Conservation (phyloP, 164 flowering plant genomes). For the Santalum album region DNA sequence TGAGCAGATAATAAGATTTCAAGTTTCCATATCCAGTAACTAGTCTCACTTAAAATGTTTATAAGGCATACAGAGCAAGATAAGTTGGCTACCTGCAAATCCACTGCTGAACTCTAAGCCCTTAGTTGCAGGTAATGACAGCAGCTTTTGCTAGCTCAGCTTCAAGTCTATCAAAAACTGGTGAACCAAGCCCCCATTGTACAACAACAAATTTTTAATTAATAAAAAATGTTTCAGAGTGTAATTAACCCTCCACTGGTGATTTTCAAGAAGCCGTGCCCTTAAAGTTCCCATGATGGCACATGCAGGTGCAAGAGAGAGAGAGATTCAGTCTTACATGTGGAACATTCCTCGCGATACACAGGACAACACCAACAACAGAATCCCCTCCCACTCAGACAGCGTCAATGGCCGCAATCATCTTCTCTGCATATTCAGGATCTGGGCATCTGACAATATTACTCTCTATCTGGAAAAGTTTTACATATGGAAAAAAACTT, state of each 20-base stretch:
- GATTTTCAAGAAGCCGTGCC: neutral
- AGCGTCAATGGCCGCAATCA: slow-evolving; percentile 93
- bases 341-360: slow-evolving; percentile 84
- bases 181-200: slow-evolving; percentile 89
- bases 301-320: neutral
- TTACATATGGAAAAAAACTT: neutral
- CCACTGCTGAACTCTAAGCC: slow-evolving; percentile 98
- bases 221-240: neutral
- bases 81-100: slow-evolving; percentile 74
- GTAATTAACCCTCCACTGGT: neutral
- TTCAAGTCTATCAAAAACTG: slow-evolving; percentile 96
- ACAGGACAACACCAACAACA: slow-evolving; percentile 92
- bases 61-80: too few species aligned
- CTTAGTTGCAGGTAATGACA: slow-evolving; percentile 88
- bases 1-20: neutral
- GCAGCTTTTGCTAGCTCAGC: slow-evolving; percentile 86
- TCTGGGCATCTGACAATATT: slow-evolving; percentile 93
- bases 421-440: slow-evolving; percentile 90
- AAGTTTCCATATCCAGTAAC: too few species aligned
- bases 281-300: neutral
- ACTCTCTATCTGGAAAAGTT: slow-evolving; percentile 61
- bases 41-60: too few species aligned
- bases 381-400: slow-evolving; percentile 82
- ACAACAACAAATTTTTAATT: neutral
- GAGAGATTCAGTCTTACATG: slow-evolving; percentile 42